These are phyloP conservation scores for Emergomyces africanus DNA, from an alignment of 2,329 filamentous ascomycete genomes.

Conservation along the genomic window DNA sequence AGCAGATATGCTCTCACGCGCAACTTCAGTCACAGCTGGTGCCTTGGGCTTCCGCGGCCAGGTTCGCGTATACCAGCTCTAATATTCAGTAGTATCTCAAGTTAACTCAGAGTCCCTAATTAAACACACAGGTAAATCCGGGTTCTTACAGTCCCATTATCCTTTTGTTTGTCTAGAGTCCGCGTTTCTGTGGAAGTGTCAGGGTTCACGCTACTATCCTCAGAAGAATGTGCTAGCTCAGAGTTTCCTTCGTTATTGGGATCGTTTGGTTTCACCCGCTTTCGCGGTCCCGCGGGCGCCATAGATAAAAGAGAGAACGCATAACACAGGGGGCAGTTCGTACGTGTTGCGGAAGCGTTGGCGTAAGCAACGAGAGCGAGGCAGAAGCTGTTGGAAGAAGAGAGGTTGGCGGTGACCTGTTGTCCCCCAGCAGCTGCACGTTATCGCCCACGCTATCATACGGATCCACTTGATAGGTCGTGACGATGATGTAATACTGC, in stretches of 20 bases:
- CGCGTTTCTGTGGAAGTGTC: conserved; percentile 10
- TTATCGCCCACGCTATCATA: background rate
- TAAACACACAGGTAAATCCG: background rate
- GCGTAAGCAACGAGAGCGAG: background rate
- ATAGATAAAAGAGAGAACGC: conserved; percentile 21
- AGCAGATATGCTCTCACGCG: conserved; percentile 37
- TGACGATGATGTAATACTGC: background rate
- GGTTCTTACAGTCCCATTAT: conserved; percentile 19
- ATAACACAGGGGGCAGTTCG: conserved; percentile 18
- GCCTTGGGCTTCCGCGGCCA: conserved; percentile 36
- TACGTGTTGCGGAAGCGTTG: background rate
- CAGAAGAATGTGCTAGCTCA: conserved; percentile 8
- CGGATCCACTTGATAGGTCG: conserved; percentile 2
- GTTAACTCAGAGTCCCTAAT: background rate
- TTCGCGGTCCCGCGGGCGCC: conserved; percentile 31
- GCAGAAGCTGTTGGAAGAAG: background rate
- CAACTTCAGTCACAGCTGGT: conserved; percentile 36
- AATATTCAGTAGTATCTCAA: background rate
- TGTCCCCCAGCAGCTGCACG: background rate
- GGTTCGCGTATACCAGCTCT: conserved; percentile 33
- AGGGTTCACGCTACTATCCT: conserved; percentile 7
- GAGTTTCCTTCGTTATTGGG: conserved; percentile 17
- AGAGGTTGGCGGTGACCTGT: background rate
- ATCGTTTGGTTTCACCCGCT: conserved; percentile 31
- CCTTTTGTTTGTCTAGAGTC: conserved; percentile 12